These are phyloP conservation scores for Thelonectria olida DNA, from an alignment of 2,329 filamentous ascomycete species.

Conservation along the genomic window DNA sequence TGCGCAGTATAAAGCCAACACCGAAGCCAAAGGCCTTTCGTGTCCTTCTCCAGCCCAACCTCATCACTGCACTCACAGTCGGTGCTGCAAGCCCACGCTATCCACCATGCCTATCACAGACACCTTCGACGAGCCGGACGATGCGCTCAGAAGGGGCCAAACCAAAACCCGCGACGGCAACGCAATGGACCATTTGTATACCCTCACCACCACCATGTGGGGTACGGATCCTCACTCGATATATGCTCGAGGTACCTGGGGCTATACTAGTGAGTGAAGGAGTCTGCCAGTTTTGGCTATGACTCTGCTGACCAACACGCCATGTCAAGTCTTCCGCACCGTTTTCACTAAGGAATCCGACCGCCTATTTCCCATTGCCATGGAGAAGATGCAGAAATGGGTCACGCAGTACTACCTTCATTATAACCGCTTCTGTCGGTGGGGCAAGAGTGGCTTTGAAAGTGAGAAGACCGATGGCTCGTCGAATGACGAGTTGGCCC, in stretches of 20 bases:
- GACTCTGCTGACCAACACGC: neutral
- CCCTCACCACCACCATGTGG: neutral
- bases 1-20: neutral
- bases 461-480: neutral
- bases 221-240: neutral
- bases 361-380: neutral
- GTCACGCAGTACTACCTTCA: neutral
- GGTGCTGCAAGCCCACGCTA: too few relatives aligned
- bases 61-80: neutral
- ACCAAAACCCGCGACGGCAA: neutral
- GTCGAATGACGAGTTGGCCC: conserved; percentile 1
- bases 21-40: neutral
- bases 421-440: neutral
- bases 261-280: conserved; percentile 2
- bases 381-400: conserved; percentile 1
- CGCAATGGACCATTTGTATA: neutral
- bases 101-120: neutral
- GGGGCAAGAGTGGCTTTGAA: neutral
- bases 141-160: neutral
- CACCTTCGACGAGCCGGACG: neutral
- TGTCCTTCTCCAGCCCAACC: neutral
- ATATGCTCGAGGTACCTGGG: conserved; percentile 1
- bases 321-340: neutral
- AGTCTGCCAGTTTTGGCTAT: neutral
- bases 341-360: conserved; percentile 6